Percentiles rank a stretch among this genome's conserved stretches.
These are phyloP conservation scores for Mrakia blollopis DNA, from an alignment of 768 basidiomycete species.

Conservation along the genomic window DNA sequence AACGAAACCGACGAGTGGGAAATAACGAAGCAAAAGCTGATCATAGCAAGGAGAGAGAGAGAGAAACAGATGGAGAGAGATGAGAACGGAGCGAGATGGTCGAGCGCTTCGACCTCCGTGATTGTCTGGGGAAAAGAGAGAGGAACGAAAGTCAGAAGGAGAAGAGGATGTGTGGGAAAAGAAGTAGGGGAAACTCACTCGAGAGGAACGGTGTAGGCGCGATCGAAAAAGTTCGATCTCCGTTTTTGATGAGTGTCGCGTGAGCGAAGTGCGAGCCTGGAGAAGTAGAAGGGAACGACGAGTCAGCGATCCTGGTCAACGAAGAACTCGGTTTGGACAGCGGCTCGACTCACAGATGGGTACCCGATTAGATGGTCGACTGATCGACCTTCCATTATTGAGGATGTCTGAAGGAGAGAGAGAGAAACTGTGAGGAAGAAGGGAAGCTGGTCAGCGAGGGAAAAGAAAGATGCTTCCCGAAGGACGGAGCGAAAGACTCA, in stretches of 20 bases:
- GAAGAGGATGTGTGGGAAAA: too few species aligned
- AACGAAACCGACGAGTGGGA: background rate
- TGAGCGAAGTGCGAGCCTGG: background rate
- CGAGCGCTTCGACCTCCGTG: conserved; percentile 3
- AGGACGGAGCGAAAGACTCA: background rate
- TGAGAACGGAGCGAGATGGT: background rate
- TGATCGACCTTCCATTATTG: background rate
- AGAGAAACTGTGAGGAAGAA: background rate
- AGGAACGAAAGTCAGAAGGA: too few species aligned
- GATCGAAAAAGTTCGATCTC: background rate
- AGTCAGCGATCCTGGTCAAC: background rate
- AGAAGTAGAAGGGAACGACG: background rate
- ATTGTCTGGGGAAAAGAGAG: background rate
- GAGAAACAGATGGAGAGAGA: too few species aligned
- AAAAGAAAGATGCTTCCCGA: background rate
- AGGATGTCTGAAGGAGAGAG: too few species aligned
- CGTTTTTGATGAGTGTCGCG: background rate
- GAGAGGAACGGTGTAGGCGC: background rate
- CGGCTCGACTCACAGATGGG: background rate
- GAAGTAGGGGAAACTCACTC: too few species aligned
- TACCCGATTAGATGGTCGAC: background rate
- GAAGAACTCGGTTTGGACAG: background rate
- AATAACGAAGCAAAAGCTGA: too few species aligned
- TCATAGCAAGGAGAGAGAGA: too few species aligned
- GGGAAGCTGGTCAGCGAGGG: background rate